Base-by-base conservation (phyloP, 352 stramenopile genomes). In the Phytophthora melonis region DNA sequence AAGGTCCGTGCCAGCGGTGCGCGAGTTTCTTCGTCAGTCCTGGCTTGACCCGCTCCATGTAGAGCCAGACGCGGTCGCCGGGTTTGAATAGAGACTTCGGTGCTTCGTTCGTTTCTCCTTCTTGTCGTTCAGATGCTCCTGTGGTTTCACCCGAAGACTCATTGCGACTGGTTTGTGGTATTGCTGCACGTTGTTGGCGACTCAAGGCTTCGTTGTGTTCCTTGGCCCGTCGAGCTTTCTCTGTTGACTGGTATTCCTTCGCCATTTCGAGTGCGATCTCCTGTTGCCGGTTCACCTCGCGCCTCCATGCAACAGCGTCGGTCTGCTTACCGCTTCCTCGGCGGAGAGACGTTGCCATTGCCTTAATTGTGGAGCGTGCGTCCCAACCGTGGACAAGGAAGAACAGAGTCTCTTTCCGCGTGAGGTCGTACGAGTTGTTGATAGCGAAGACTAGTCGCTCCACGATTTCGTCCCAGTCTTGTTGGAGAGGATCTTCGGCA, bases 1-100 rank as follows among this genome's bases (percentile, higher is more conserved):
- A 41, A 11, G 34, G 10, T 2, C 34, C 34, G 10, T 41, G 34
- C 34, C 34, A 41, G 13, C 8, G 34, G 7, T 41, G 34, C 9
- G 34, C 34, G 6, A 39, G 34, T 13, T 41, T 41, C 34, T 13
- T 58, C 25, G 55, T 47, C 14, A 54, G 36, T 21, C 61, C 61
- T 5, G 61, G 61, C n/a, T 60, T 60, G 3, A 67, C 61, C 5
- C 61, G 49, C 14, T 56, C 60, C 60, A 66, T 58, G 30, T 66
- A 66, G 2, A 66, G 47, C 60, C 60, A 66, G 4, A 68, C 61
- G 1, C 61, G 7, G 21, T 25, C 54, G 4, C 34, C 61, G 4
- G 16, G 11, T 19, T 60, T 9, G 39, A 60, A 56, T 3, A 55
- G 27, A 32, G 50, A 43, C 18, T 41, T 49, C 27, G 60, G 14